phyloP scores from a whole-genome alignment of 2,329 filamentous ascomycete genomes.

The Cordyceps javanica region DNA sequence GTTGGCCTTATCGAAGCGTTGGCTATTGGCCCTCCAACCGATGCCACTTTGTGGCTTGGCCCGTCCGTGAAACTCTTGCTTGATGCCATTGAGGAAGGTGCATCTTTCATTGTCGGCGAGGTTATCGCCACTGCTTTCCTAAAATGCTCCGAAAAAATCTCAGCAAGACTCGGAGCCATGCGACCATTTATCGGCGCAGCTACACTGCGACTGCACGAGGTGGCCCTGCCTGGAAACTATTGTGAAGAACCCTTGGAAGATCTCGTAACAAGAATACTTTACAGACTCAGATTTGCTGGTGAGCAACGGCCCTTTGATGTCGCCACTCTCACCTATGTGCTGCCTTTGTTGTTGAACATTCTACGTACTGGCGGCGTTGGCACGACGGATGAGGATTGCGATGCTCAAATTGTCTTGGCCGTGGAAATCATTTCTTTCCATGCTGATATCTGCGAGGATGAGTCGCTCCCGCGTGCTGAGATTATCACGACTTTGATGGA shows the following conservation, averaged over 20 bases:
- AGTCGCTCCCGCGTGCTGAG: conserved; percentile 67
- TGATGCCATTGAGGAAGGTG: conserved; percentile 70
- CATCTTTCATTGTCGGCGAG: conserved; percentile 74
- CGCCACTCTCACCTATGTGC: conserved; percentile 78
- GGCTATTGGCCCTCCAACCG: conserved; percentile 80
- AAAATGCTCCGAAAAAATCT: conserved; percentile 68
- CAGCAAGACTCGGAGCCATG: conserved; percentile 66
- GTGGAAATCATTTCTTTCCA: conserved; percentile 88
- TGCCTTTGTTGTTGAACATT: conserved; percentile 75
- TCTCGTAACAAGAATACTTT: conserved; percentile 81
- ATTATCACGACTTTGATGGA: conserved; percentile 66
- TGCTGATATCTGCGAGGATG: conserved; percentile 70
- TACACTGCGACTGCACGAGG: conserved; percentile 71
- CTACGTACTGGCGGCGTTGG: conserved; percentile 75
- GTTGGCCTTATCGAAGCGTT: conserved; percentile 81
- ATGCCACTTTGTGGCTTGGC: conserved; percentile 83
- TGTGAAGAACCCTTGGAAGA: conserved; percentile 76
- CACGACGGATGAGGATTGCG: conserved; percentile 66
- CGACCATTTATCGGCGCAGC: conserved; percentile 83
- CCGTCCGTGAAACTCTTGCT: conserved; percentile 69
- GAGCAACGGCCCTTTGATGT: conserved; percentile 93
- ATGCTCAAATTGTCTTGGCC: conserved; percentile 84
- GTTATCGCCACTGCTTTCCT: conserved; percentile 73
- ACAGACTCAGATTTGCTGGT: conserved; percentile 80
- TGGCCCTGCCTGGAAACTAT: conserved; percentile 66